These are phyloP conservation scores for Aspergillus calidoustus DNA, from an alignment of 2,329 filamentous ascomycete genomes.

Conservation along the genomic window DNA sequence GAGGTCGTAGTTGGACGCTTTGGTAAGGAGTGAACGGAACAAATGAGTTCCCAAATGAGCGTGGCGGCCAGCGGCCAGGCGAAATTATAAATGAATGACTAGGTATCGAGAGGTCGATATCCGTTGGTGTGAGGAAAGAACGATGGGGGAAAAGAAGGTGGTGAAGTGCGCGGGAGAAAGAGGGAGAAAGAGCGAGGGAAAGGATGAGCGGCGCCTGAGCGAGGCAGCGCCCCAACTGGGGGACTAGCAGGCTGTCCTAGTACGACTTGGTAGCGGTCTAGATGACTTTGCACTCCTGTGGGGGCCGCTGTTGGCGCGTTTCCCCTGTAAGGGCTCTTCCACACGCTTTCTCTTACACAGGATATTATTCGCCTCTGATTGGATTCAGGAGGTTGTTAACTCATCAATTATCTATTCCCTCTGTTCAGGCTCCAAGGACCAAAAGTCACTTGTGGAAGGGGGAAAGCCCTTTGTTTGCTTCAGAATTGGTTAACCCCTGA, in stretches of 20 bases:
- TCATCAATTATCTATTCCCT: not conserved
- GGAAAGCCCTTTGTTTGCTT: slow-evolving; percentile 4
- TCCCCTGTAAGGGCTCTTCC: not conserved
- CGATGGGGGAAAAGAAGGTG: slow-evolving; percentile 8
- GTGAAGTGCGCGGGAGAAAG: slow-evolving; percentile 8
- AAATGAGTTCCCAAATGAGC: slow-evolving; percentile 26
- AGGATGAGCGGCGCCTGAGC: slow-evolving; percentile 19
- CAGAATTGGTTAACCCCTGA: slow-evolving; percentile 13
- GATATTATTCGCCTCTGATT: not conserved
- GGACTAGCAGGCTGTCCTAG: slow-evolving; percentile 6
- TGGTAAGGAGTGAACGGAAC: slow-evolving; percentile 35
- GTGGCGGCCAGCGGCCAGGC: slow-evolving; percentile 31
- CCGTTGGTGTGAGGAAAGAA: slow-evolving; percentile 20
- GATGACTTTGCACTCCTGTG: not conserved
- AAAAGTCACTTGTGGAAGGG: not conserved
- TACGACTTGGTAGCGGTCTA: slow-evolving; percentile 12
- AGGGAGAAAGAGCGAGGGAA: not conserved
- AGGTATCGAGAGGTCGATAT: slow-evolving; percentile 17
- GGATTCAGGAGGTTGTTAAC: not conserved
- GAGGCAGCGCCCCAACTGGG: slow-evolving; percentile 22
- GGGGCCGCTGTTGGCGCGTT: slow-evolving; percentile 2
- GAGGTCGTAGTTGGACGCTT: slow-evolving; percentile 6
- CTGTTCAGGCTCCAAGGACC: not conserved
- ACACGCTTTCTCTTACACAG: not conserved
- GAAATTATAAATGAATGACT: slow-evolving; percentile 20